A percentile compares a stretch with the other conserved stretches of the same genome.
phyloP scores from a whole-genome alignment of 176 grass and related monocot genomes.

The Oryza glumipatula region DNA sequence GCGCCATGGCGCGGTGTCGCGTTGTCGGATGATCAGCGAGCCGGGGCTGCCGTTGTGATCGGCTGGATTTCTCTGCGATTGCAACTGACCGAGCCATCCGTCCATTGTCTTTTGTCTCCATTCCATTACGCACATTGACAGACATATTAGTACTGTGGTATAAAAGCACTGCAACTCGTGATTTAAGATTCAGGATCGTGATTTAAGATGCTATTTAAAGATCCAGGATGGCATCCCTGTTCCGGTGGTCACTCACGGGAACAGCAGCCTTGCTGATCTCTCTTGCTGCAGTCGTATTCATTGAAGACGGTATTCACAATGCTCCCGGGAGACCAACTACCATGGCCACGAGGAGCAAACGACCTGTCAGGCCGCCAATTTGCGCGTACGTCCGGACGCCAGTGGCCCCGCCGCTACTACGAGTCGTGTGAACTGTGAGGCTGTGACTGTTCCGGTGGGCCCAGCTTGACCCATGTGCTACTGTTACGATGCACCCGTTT shows the following conservation, averaged over 20 bases:
- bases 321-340: background rate
- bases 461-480: background rate
- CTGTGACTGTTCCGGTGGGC: conserved; percentile 7
- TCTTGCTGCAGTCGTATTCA: background rate
- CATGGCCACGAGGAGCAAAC: background rate
- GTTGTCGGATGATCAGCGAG: conserved; percentile 14
- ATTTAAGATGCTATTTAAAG: background rate
- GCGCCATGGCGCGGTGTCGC: conserved; percentile 32
- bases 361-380: conserved; percentile 24
- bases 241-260: background rate
- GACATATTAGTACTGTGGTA: background rate
- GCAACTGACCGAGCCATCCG: background rate
- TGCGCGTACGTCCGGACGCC: background rate
- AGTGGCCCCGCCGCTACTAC: conserved; percentile 13
- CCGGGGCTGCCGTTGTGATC: background rate
- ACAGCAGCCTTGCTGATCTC: background rate
- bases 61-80: conserved; percentile 16
- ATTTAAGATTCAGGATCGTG: background rate
- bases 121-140: background rate
- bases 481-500: background rate
- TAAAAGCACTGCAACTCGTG: background rate
- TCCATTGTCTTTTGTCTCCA: background rate
- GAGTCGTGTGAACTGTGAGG: background rate
- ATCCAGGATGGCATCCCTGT: background rate
- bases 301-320: background rate